Evolutionary conservation across 2,329 filamentous ascomycete species (phyloP).

Genomic region (Cercospora sp.): DNA sequence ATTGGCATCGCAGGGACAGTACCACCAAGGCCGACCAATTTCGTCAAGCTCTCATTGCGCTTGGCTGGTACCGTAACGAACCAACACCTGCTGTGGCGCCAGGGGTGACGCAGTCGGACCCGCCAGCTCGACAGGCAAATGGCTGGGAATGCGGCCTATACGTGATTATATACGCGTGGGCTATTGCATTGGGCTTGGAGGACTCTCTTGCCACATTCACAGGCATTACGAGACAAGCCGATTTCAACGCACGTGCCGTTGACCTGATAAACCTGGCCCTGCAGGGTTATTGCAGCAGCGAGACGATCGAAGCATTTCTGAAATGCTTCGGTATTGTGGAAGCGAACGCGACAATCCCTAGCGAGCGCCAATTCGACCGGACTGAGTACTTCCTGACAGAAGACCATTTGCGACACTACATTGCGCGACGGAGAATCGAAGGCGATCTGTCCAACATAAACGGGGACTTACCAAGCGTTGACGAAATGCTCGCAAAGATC

Average conservation of each 20-base stretch:
- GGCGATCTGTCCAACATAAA: not conserved
- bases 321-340: conserved; percentile 18
- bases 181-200: conserved; percentile 18
- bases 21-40: not conserved
- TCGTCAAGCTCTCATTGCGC: not conserved
- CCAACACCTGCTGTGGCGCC: not conserved
- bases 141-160: conserved; percentile 21
- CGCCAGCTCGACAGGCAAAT: not conserved
- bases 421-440: conserved; percentile 3
- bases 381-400: conserved; percentile 6
- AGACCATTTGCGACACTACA: not conserved
- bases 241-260: not conserved
- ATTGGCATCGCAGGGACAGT: not conserved
- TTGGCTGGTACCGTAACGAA: not conserved
- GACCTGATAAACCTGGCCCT: conserved; percentile 16
- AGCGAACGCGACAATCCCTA: not conserved
- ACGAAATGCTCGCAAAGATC: not conserved
- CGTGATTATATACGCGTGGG: conserved; percentile 20
- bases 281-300: conserved; percentile 13
- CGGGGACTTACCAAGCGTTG: not conserved
- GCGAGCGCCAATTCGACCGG: conserved; percentile 10
- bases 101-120: not conserved
- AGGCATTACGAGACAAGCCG: conserved; percentile 2
- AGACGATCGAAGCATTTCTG: conserved; percentile 19
- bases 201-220: not conserved